Evolutionary conservation across 345 rosid species (phyloP).

Genomic region (Citrus australasica): DNA sequence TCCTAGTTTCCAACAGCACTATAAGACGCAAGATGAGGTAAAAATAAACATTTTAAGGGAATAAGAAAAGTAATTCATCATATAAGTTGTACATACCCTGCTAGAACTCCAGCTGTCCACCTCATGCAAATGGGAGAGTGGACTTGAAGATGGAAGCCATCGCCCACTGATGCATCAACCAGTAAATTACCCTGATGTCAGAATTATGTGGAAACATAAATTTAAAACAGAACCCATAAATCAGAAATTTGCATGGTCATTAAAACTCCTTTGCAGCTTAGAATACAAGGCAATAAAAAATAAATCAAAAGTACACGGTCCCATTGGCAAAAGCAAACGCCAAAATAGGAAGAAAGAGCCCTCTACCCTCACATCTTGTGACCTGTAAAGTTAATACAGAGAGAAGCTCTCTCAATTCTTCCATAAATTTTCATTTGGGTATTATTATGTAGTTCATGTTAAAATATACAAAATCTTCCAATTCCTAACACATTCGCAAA

Average conservation of each 20-base stretch:
- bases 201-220: constrained; percentile 52
- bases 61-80: background rate
- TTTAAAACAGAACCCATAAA: constrained; percentile 33
- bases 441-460: background rate
- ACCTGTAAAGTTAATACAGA: background rate
- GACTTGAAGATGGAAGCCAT: constrained; percentile 66
- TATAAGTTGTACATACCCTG: constrained; percentile 43
- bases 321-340: background rate
- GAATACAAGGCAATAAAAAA: constrained; percentile 3
- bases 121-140: constrained; percentile 61
- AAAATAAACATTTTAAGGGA: background rate
- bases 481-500: background rate
- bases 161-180: constrained; percentile 95
- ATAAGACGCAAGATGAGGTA: background rate
- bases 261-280: background rate
- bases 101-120: constrained; percentile 82
- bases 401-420: background rate
- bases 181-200: constrained; percentile 87
- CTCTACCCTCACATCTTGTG: background rate
- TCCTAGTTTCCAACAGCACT: constrained; percentile 1
- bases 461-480: background rate
- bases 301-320: background rate
- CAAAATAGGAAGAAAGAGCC: background rate
- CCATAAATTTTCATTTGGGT: background rate
- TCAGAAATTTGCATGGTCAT: constrained; percentile 12